A percentile compares a stretch with the other conserved stretches of the same genome.
Conservation (phyloP, 441 rosid genomes). For the Pelargonium citronellum region DNA sequence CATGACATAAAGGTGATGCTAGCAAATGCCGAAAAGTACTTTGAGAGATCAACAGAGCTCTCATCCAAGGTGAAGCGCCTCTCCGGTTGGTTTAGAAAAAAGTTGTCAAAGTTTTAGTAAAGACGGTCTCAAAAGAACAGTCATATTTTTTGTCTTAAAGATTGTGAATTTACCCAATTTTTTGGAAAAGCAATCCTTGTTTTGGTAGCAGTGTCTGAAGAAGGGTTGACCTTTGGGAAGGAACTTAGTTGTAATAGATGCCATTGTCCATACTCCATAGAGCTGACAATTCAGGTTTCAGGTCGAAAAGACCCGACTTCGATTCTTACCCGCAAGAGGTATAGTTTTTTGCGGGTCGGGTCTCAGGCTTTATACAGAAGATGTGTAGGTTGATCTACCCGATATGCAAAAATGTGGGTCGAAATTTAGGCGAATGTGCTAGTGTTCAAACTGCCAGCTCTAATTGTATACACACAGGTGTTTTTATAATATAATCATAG, state of each 20-base stretch:
- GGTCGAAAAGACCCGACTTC: no score
- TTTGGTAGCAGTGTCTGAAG: neutral
- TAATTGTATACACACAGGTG: no score
- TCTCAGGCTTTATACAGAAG: no score
- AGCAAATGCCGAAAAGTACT: constrained; percentile 47
- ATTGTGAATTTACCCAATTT: neutral
- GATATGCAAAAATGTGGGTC: no score
- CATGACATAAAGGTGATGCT: constrained; percentile 53
- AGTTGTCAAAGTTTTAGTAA: constrained; percentile 27
- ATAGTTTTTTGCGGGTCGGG: no score
- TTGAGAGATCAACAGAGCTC: constrained; percentile 25
- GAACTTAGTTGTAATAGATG: neutral
- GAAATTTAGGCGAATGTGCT: no score
- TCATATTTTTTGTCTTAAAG: neutral
- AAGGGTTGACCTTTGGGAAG: neutral
- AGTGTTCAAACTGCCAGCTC: no score
- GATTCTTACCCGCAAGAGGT: no score
- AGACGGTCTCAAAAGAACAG: neutral
- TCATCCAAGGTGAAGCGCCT: constrained; percentile 46
- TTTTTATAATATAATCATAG: no score
- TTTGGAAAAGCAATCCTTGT: neutral
- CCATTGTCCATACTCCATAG: neutral
- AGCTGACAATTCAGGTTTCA: no score
- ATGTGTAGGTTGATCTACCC: no score
- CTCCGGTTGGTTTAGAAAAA: constrained; percentile 49